Conservation (phyloP, 495 filamentous ascomycete genomes). For the Tetracladium marchalianum region DNA sequence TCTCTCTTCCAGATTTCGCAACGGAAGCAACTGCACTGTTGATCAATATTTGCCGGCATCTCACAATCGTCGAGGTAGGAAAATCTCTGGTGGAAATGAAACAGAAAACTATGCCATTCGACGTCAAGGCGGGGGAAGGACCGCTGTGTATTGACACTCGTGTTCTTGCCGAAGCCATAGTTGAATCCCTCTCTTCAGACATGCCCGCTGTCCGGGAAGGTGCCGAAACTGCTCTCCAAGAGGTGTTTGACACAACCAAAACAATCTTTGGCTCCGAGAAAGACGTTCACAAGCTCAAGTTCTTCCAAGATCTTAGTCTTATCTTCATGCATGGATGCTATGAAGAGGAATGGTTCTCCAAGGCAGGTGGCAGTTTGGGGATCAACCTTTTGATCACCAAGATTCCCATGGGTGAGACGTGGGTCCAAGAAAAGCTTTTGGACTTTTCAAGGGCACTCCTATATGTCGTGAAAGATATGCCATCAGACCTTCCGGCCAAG, state of each 20-base stretch:
- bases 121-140: constrained; percentile 78
- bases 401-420: constrained; percentile 70
- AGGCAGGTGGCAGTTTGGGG: constrained; percentile 81
- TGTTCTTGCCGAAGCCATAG: constrained; percentile 79
- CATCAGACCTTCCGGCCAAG: constrained; percentile 77
- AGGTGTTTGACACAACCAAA: constrained; percentile 66
- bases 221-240: constrained; percentile 66
- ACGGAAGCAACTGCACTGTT: constrained; percentile 63
- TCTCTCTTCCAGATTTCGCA: constrained; percentile 70
- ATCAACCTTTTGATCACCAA: constrained; percentile 75
- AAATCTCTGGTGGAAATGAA: constrained; percentile 65
- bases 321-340: constrained; percentile 90
- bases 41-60: constrained; percentile 74
- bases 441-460: constrained; percentile 80
- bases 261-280: constrained; percentile 68
- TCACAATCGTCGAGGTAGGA: constrained; percentile 85
- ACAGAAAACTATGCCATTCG: constrained; percentile 62
- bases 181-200: constrained; percentile 81
- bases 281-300: constrained; percentile 60
- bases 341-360: constrained; percentile 96
- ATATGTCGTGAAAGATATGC: constrained; percentile 97
- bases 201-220: constrained; percentile 66
- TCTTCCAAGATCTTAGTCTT: constrained; percentile 72
- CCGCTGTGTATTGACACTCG: constrained; percentile 73
- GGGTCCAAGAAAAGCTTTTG: constrained; percentile 69